Base-by-base conservation (phyloP, 257 asterid species). In the Solanum arcanum region DNA sequence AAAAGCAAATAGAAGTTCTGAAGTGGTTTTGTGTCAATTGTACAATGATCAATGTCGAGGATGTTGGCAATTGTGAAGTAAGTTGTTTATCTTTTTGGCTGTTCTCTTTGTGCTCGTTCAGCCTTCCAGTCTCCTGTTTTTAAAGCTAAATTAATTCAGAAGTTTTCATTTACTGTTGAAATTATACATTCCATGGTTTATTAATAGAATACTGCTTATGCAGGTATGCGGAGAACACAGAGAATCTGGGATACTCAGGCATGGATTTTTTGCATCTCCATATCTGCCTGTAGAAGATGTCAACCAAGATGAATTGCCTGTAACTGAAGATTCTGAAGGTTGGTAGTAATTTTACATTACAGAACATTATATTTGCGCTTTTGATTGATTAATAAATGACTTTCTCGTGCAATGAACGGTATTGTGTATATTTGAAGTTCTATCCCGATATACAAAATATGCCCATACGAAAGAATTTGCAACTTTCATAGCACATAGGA, bases 11-110 rank as follows among this genome's bases (percentile, higher is more conserved):
- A 25, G 92, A 91, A 89, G 87, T 93, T 75, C 75, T 90, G 27
- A 95, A 92, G 92, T 97, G 99, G 99, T 96, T 95, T 92, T 97
- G 99, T 90, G 91, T 92, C 88, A 97, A 97, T 90, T 97, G 99
- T 90, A 95, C 99, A 3, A 91, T 96, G 96, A 92, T 84, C 85
- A 97, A 97, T 89, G 86, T 92, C 83, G 97, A 92, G 35, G 91
- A 33, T 69, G 90, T 89, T 84, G 83, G 87, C 35, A 92, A 92
- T 86, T 97, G 99, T 87, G 91, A 94, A 87, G 99, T 97, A 90
- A 85, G 95, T 88, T 62, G 33, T 31, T 46, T 49, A 49, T 49
- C 69, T 18, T 29, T 81, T 49, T 81, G 85, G 85, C 85, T 81
- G 56, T 81, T 81, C 39, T 81, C 66, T 29, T 35, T 25, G 29